Evolutionary conservation across 495 filamentous ascomycete genomes (phyloP).

Genomic region (Pseudoneurospora amorphoporcata): DNA sequence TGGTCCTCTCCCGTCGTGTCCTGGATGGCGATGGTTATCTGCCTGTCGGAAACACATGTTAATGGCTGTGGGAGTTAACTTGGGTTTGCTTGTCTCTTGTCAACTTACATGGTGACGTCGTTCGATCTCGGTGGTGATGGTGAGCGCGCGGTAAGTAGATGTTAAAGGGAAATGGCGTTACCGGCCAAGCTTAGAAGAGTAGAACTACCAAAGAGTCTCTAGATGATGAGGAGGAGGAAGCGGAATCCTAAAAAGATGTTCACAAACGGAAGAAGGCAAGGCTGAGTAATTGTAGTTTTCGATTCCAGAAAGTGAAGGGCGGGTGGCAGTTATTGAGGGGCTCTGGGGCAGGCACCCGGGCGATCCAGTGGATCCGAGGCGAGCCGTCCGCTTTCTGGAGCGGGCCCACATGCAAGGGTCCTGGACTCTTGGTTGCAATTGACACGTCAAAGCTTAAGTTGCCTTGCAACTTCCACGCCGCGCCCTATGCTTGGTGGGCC

Average conservation of each 20-base stretch:
- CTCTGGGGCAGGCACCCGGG: not conserved
- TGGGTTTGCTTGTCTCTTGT: not conserved
- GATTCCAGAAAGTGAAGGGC: not conserved
- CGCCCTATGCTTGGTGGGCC: not conserved
- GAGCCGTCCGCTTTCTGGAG: not conserved
- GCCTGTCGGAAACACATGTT: slow-evolving; percentile 35
- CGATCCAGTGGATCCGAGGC: not conserved
- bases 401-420: not conserved
- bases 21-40: slow-evolving; percentile 80
- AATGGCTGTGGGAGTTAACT: not conserved
- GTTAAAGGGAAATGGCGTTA: not conserved
- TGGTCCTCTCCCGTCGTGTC: slow-evolving; percentile 54
- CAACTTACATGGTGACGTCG: not conserved
- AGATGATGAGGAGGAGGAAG: not conserved
- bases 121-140: not conserved
- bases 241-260: not conserved
- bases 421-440: not conserved
- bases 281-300: not conserved
- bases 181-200: not conserved
- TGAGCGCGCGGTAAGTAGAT: not conserved
- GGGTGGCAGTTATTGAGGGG: not conserved
- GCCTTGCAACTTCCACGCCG: not conserved
- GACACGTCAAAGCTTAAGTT: not conserved
- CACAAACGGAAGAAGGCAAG: not conserved
- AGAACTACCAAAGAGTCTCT: not conserved